These are phyloP conservation scores for Heritiera fomes DNA, from an alignment of 345 rosid species.

Conservation along the genomic window DNA sequence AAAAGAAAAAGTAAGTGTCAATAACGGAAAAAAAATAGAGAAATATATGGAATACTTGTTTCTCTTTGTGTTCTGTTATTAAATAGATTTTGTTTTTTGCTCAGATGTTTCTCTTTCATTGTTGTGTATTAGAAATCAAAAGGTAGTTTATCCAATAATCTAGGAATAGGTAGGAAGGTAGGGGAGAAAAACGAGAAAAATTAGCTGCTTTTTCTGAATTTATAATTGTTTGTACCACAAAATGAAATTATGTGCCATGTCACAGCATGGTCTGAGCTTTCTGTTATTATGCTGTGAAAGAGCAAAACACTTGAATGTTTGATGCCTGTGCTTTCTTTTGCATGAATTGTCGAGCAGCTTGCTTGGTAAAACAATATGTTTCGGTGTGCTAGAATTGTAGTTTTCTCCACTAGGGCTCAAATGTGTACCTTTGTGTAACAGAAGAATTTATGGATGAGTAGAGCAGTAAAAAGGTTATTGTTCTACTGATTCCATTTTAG, in stretches of 20 bases:
- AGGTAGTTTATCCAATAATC: neutral
- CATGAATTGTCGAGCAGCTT: neutral
- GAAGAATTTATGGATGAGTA: too few species aligned
- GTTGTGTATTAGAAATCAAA: neutral
- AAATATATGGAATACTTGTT: neutral
- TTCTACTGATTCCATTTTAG: too few species aligned
- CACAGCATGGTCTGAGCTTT: neutral
- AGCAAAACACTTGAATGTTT: neutral
- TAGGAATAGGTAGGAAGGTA: slow-evolving; percentile 1
- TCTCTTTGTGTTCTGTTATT: neutral
- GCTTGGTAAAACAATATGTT: neutral
- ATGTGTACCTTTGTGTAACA: neutral
- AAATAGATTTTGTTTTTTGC: neutral
- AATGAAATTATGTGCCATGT: neutral
- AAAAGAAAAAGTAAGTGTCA: neutral
- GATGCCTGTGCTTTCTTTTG: neutral
- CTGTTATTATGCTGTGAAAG: neutral
- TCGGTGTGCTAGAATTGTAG: neutral
- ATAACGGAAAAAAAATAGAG: neutral
- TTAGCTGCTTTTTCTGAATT: neutral
- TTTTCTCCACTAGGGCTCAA: too few species aligned
- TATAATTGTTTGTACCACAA: neutral
- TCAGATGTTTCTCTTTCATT: neutral
- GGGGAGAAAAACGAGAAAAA: neutral
- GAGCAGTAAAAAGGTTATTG: neutral